Conservation (phyloP, 495 filamentous ascomycete species). For the Xylaria bambusicola region DNA sequence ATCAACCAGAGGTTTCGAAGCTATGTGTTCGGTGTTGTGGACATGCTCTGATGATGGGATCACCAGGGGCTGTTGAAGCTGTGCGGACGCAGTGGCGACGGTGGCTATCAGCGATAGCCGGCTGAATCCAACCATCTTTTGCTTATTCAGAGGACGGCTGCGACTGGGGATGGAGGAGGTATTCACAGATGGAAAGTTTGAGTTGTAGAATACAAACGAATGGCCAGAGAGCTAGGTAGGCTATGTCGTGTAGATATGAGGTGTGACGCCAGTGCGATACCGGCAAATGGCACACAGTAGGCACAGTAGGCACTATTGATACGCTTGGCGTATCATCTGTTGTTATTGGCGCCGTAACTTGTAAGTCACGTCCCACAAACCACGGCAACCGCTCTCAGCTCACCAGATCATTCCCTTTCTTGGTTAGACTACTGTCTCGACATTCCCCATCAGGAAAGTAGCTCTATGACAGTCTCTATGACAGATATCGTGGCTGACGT, state of each 20-base stretch:
- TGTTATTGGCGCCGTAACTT: too few relatives aligned
- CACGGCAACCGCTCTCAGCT: conserved; percentile 2
- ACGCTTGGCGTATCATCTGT: too few relatives aligned
- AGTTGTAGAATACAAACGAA: not conserved
- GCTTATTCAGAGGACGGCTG: not conserved
- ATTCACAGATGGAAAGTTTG: not conserved
- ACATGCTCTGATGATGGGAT: not conserved
- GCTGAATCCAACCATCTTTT: conserved; percentile 17
- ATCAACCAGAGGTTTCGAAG: conserved; percentile 44
- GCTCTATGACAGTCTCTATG: too few relatives aligned
- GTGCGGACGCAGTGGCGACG: conserved; percentile 11
- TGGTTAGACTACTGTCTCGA: conserved; percentile 1
- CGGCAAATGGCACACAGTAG: too few relatives aligned
- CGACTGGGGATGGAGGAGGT: too few relatives aligned
- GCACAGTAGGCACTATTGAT: too few relatives aligned
- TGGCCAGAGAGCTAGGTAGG: not conserved
- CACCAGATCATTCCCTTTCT: conserved; percentile 4
- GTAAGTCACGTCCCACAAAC: too few relatives aligned
- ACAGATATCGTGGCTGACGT: too few relatives aligned
- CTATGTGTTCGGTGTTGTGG: not conserved
- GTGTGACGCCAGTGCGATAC: conserved; percentile 1
- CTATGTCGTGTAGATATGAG: not conserved
- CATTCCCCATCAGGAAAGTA: conserved; percentile 1
- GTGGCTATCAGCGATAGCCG: conserved; percentile 19
- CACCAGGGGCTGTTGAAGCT: conserved; percentile 18